phyloP scores from a whole-genome alignment of 176 grass and related monocot genomes.

The Olyra latifolia region DNA sequence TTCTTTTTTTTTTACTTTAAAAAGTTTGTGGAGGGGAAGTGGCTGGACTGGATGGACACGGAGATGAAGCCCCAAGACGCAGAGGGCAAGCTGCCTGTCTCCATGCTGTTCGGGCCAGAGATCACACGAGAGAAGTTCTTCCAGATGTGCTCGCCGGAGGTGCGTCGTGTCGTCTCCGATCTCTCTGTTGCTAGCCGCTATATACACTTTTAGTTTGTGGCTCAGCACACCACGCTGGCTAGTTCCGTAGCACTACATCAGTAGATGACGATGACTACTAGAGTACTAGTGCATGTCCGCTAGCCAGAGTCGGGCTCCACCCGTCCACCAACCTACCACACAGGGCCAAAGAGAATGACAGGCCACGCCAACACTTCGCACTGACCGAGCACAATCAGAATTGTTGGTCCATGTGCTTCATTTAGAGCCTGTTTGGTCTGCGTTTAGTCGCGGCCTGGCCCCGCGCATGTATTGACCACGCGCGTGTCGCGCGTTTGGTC shows the following conservation, averaged over 20 bases:
- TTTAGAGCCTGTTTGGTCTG: too few species aligned
- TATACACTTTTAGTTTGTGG: neutral
- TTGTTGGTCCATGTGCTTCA: too few species aligned
- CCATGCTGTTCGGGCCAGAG: conserved; percentile 54
- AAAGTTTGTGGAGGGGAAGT: conserved; percentile 38
- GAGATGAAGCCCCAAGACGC: conserved; percentile 46
- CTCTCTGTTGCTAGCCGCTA: neutral
- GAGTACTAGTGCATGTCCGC: too few species aligned
- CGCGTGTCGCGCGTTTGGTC: too few species aligned
- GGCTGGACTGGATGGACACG: conserved; percentile 65
- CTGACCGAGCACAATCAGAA: too few species aligned
- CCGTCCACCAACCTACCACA: too few species aligned
- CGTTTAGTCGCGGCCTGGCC: too few species aligned
- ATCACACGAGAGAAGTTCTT: conserved; percentile 29
- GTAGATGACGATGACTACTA: too few species aligned
- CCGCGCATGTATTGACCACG: too few species aligned
- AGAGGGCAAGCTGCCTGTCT: conserved; percentile 36
- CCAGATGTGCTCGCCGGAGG: conserved; percentile 63
- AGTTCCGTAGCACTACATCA: too few species aligned
- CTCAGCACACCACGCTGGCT: too few species aligned
- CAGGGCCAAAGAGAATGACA: neutral
- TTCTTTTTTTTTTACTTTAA: neutral
- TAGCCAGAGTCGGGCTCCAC: neutral
- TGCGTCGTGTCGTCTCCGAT: neutral
- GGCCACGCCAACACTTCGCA: neutral